phyloP scores from a whole-genome alignment of 805 yeast species.

The Lachancea meyersii region DNA sequence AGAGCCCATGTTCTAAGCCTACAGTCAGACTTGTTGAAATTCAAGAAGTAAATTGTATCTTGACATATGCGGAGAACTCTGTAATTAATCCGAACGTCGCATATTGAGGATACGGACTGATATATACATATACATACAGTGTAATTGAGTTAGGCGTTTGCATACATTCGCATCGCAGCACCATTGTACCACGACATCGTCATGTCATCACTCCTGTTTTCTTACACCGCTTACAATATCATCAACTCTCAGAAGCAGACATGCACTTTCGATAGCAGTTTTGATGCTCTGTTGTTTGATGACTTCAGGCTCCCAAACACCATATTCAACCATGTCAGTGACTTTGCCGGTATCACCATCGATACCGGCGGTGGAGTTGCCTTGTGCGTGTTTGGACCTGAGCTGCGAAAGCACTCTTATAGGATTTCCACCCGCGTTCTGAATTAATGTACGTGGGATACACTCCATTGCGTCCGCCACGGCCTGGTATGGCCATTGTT shows the following conservation, averaged over 20 bases:
- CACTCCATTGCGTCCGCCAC: constrained; percentile 99
- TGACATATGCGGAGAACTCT: background rate
- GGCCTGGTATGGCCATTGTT: constrained; percentile 98
- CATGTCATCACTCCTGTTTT: constrained; percentile 34
- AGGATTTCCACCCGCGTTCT: constrained; percentile 97
- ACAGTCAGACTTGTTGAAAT: constrained; percentile 29
- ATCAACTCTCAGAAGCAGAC: constrained; percentile 89
- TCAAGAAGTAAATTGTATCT: constrained; percentile 5
- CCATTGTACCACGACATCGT: background rate
- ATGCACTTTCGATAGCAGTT: constrained; percentile 97
- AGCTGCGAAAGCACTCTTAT: constrained; percentile 82
- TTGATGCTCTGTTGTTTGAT: constrained; percentile 94
- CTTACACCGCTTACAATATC: constrained; percentile 97
- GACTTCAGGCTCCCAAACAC: constrained; percentile 99
- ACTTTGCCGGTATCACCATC: constrained; percentile 93
- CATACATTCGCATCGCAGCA: background rate
- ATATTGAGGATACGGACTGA: background rate
- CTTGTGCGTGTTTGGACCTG: constrained; percentile 95
- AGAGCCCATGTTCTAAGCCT: constrained; percentile 33
- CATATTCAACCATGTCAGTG: constrained; percentile 92
- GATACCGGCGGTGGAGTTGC: constrained; percentile 77
- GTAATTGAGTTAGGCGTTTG: background rate
- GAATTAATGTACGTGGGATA: constrained; percentile 93
- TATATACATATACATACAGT: constrained; percentile 4
- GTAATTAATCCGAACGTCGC: background rate